Conservation (phyloP, 2,329 filamentous ascomycete genomes). For the Aurifilum marmelostoma region DNA sequence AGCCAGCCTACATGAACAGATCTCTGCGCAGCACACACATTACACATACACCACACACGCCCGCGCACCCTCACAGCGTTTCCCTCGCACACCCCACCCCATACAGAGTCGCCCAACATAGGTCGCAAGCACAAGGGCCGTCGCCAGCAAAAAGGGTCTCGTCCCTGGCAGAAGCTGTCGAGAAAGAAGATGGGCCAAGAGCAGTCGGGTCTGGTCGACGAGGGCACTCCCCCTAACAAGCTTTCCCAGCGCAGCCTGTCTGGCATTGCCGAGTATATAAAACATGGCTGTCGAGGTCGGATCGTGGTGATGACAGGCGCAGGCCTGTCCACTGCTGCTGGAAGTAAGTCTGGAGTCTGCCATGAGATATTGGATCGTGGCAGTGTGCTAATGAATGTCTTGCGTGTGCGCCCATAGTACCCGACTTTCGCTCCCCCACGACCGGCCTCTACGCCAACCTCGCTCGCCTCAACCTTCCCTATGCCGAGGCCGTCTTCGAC, state of each 20-base stretch:
- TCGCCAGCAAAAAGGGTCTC: conserved; percentile 38
- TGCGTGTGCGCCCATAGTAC: conserved; percentile 63
- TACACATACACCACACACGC: not conserved
- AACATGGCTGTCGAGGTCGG: conserved; percentile 64
- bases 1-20: not conserved
- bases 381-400: conserved; percentile 27
- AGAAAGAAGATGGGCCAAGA: conserved; percentile 77
- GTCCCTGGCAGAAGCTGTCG: conserved; percentile 29
- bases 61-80: too few relatives aligned
- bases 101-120: conserved; percentile 41
- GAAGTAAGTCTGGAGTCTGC: conserved; percentile 50
- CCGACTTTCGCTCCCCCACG: conserved; percentile 91
- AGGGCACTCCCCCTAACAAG: conserved; percentile 64
- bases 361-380: not conserved
- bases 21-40: not conserved
- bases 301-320: conserved; percentile 92
- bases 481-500: conserved; percentile 93
- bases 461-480: conserved; percentile 79
- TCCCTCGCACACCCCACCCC: too few relatives aligned
- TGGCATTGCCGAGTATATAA: conserved; percentile 80
- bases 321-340: conserved; percentile 78
- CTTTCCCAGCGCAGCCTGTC: conserved; percentile 71
- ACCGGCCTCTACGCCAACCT: conserved; percentile 95
- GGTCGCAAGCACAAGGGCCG: conserved; percentile 44
- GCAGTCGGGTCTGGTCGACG: conserved; percentile 68